Conservation (phyloP, 768 basidiomycete genomes). For the Suillus placidus region DNA sequence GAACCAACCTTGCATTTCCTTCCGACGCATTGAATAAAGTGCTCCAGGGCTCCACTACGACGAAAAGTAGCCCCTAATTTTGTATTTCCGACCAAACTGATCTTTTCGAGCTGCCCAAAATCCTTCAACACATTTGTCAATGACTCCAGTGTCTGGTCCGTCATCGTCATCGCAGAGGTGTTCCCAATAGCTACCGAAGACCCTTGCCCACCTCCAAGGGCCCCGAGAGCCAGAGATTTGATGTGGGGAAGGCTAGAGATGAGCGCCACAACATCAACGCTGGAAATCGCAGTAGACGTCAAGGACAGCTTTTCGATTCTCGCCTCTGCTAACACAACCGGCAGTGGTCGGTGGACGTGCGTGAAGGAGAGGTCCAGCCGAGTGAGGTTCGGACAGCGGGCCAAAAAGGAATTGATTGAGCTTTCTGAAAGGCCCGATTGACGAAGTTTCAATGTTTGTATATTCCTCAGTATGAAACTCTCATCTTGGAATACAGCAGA, state of each 20-base stretch:
- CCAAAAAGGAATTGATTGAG: constrained; percentile 45
- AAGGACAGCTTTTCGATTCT: constrained; percentile 58
- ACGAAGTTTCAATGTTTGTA: constrained; percentile 62
- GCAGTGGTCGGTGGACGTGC: constrained; percentile 47
- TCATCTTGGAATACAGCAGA: constrained; percentile 21
- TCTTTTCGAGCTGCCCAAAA: constrained; percentile 45
- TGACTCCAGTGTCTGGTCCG: constrained; percentile 46
- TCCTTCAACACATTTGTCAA: constrained; percentile 45
- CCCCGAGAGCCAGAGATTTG: constrained; percentile 56
- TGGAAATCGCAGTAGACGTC: constrained; percentile 53
- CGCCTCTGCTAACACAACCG: background rate
- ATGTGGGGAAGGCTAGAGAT: constrained; percentile 45
- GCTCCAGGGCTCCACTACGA: constrained; percentile 39
- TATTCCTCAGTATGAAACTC: constrained; percentile 37
- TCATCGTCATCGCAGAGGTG: constrained; percentile 56
- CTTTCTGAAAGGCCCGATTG: constrained; percentile 54
- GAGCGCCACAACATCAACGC: constrained; percentile 42
- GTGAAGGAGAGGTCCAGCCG: constrained; percentile 73
- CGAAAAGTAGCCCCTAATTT: constrained; percentile 51
- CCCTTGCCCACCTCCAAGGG: constrained; percentile 53
- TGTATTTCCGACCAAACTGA: constrained; percentile 66
- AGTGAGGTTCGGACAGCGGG: constrained; percentile 50
- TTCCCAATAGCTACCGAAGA: constrained; percentile 47
- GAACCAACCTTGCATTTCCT: constrained; percentile 57
- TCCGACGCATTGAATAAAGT: constrained; percentile 56